phyloP scores from a whole-genome alignment of 495 filamentous ascomycete species.

The Xylaria venustula region DNA sequence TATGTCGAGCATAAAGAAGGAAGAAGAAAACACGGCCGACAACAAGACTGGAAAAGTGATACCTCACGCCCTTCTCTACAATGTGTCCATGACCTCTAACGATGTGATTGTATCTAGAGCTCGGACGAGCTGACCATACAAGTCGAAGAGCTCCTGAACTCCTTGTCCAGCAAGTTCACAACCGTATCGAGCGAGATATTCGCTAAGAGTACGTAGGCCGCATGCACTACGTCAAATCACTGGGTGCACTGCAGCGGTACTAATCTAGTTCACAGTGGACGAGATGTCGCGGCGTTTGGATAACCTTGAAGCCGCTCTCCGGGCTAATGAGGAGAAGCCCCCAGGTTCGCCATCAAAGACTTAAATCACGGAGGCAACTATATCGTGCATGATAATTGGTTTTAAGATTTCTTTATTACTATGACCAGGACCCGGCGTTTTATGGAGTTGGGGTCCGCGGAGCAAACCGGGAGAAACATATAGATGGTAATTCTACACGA shows the following conservation, averaged over 20 bases:
- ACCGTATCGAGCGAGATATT: conserved; percentile 81
- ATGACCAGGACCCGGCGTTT: conserved; percentile 25
- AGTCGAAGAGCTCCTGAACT: conserved; percentile 81
- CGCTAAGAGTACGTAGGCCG: conserved; percentile 67
- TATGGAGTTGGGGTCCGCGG: conserved; percentile 1
- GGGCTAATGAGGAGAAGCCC: conserved; percentile 47
- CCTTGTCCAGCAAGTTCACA: conserved; percentile 79
- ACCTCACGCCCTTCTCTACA: background rate
- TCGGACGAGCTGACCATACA: conserved; percentile 64
- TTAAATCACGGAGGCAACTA: conserved; percentile 4
- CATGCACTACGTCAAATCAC: background rate
- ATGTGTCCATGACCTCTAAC: conserved; percentile 1
- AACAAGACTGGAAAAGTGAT: conserved; percentile 35
- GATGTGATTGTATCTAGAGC: conserved; percentile 21
- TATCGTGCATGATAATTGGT: background rate
- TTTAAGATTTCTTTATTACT: conserved; percentile 5
- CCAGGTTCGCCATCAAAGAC: conserved; percentile 26
- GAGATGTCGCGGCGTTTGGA: conserved; percentile 92
- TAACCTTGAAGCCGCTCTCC: conserved; percentile 74
- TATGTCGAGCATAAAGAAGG: conserved; percentile 13
- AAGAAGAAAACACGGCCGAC: conserved; percentile 16
- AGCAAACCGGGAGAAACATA: background rate
- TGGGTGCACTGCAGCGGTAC: background rate
- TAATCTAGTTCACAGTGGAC: conserved; percentile 63
- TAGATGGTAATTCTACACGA: background rate